Evolutionary conservation across 2,329 filamentous ascomycete species (phyloP).

Genomic region (Xylaria sp.): DNA sequence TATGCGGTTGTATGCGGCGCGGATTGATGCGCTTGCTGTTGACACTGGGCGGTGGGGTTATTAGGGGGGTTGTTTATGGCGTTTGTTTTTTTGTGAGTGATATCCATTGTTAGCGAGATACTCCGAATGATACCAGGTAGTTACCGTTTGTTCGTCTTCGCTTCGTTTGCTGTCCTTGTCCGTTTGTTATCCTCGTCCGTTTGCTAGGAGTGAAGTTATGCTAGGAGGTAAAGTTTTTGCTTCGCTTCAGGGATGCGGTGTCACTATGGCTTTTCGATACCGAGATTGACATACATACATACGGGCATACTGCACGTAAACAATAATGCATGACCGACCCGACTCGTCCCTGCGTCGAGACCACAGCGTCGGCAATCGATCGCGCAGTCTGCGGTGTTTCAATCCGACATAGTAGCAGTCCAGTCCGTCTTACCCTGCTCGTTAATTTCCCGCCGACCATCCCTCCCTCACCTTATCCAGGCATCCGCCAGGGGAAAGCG

Average conservation of each 20-base stretch:
- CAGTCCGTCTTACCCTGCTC: no score
- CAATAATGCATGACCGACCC: neutral
- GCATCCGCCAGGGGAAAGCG: no score
- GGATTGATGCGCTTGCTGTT: conserved; percentile 67
- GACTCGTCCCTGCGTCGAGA: neutral
- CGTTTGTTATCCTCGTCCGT: neutral
- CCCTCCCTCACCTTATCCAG: no score
- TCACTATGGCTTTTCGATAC: conserved; percentile 25
- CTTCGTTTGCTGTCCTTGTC: neutral
- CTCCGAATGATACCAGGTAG: neutral
- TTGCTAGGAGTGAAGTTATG: no score
- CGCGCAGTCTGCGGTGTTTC: neutral
- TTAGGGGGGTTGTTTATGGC: conserved; percentile 22
- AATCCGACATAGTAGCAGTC: no score
- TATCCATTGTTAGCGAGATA: no score
- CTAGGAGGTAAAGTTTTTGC: neutral
- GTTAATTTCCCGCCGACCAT: no score
- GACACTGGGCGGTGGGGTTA: conserved; percentile 48
- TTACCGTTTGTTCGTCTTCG: neutral
- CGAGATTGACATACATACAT: conserved; percentile 20
- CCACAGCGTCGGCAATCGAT: neutral
- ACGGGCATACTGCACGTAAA: no score
- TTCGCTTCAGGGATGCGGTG: neutral
- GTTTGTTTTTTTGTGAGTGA: no score
- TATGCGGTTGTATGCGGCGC: conserved; percentile 70